Conservation (phyloP, 495 filamentous ascomycete genomes). For the Talaromyces liani region DNA sequence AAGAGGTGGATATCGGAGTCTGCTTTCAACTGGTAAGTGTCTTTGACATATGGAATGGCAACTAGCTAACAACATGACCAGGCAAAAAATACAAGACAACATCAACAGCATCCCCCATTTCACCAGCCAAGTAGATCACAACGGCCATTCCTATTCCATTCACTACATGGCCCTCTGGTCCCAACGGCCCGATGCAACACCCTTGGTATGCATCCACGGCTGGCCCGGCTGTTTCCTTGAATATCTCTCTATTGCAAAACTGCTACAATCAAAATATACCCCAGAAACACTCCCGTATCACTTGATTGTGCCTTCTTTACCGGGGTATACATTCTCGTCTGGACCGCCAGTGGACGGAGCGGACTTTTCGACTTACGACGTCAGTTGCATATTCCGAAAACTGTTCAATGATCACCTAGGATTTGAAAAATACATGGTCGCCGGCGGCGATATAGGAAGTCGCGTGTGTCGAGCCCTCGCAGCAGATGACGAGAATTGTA, state of each 20-base stretch:
- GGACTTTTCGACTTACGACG: constrained; percentile 20
- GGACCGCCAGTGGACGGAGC: constrained; percentile 28
- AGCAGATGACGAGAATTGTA: constrained; percentile 15
- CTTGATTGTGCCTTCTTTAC: constrained; percentile 46
- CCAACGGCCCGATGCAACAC: constrained; percentile 33
- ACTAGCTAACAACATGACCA: background rate
- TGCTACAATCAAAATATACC: constrained; percentile 36
- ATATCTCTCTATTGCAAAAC: constrained; percentile 19
- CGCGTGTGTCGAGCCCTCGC: constrained; percentile 29
- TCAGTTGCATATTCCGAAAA: constrained; percentile 31
- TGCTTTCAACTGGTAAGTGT: constrained; percentile 2
- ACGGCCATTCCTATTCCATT: background rate
- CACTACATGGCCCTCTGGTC: constrained; percentile 4
- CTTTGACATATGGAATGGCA: background rate
- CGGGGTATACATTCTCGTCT: constrained; percentile 47
- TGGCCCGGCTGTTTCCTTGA: constrained; percentile 36
- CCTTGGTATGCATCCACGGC: constrained; percentile 46
- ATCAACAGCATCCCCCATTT: constrained; percentile 6
- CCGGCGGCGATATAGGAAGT: constrained; percentile 52
- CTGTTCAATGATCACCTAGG: constrained; percentile 44
- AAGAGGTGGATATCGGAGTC: background rate
- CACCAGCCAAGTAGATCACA: background rate
- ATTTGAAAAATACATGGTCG: constrained; percentile 41
- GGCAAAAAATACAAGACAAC: background rate
- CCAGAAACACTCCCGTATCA: constrained; percentile 46